phyloP scores from a whole-genome alignment of 768 basidiomycete species.

The Lentinula aciculospora region DNA sequence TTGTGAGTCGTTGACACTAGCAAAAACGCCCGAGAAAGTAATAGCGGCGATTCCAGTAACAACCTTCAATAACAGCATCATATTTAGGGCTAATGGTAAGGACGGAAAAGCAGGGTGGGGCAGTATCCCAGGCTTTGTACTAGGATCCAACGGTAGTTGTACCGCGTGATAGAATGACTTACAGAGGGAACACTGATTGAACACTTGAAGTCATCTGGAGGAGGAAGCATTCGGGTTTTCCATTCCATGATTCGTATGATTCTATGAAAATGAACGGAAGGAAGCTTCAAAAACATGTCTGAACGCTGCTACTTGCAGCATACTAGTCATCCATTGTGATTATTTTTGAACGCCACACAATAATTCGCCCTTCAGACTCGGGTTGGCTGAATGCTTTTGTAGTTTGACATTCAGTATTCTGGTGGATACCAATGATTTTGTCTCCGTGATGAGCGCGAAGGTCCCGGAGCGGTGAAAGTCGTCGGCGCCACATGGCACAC shows the following conservation, averaged over 20 bases:
- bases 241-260: too few relatives aligned
- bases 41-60: neutral
- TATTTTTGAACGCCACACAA: too few relatives aligned
- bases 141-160: neutral
- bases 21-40: neutral
- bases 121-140: neutral
- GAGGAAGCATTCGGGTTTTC: neutral
- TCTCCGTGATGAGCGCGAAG: neutral
- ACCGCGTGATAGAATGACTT: neutral
- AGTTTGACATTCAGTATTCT: too few relatives aligned
- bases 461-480: neutral
- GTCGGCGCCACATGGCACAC: neutral
- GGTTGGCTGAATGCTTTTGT: too few relatives aligned
- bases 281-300: too few relatives aligned
- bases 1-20: neutral
- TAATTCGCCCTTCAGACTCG: too few relatives aligned
- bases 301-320: too few relatives aligned
- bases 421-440: neutral
- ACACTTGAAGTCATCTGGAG: too few relatives aligned
- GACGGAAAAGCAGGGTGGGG: neutral
- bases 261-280: too few relatives aligned
- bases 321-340: too few relatives aligned
- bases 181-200: too few relatives aligned
- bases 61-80: neutral
- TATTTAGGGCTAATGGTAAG: neutral